Evolutionary conservation across 2,329 filamentous ascomycete genomes (phyloP), one percentile per base, ranked within the genome.

Genomic region (Lasiodiplodia sp.): DNA sequence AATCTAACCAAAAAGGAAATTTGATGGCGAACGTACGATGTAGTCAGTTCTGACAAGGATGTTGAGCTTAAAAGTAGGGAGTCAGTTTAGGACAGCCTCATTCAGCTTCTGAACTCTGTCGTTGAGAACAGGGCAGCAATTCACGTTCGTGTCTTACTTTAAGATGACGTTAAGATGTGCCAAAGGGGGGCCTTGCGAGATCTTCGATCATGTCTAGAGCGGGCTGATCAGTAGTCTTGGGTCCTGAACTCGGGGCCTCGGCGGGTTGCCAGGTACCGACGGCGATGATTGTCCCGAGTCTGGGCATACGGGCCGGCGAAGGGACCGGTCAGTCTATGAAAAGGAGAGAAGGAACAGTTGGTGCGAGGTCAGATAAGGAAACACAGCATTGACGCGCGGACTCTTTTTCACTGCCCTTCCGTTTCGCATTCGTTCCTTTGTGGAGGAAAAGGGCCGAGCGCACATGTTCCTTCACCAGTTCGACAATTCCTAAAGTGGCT

Each of bases 381-480:
- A 6, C 58, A 37, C 58, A 44, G 47, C 58, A 34, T 28, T 8
- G 40, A 28, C n/a, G 44, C n/a, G 18, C 21, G 40, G 37, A 28
- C n/a, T 14, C 37, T 28, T 51, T 28, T 52, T 64, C 44, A 18
- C 16, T 64, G 60, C 60, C 60, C 60, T 38, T 21, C 58, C n/a
- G 44, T 4, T 21, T 38, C 28, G 44, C 44, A 7, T 38, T 52
- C 11, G 18, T 64, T 37, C 31, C 40, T 64, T 21, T 64, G 60
- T 25, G 47, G 60, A 64, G 60, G 51, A 64, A 52, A 25, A 25
- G 60, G 60, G 28, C 44, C 60, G 60, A 52, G 44, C 44, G 31
- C 21, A 64, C 37, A 21, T 64, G 60, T 38, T 57, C 31, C 18
- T 21, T 57, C 37, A n/a, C n/a, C 47, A 34, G 58, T 62, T 62